Conservation (phyloP, 1,284 basidiomycete species). For the Moniliella sp. region DNA sequence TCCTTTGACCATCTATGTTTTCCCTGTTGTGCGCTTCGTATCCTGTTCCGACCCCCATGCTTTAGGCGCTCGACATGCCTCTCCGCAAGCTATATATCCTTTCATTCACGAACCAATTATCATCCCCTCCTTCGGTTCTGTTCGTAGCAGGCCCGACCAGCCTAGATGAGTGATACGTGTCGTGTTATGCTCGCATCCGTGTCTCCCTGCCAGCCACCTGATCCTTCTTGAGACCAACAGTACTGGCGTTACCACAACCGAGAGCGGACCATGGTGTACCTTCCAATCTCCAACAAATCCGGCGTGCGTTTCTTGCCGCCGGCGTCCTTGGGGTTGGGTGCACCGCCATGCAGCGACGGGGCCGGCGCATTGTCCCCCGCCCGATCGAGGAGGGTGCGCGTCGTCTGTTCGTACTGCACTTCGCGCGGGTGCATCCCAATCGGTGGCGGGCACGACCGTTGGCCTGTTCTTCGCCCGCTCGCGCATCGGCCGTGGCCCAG, state of each 20-base stretch:
- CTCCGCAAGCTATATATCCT: no score
- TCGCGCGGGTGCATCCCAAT: conserved; percentile 24
- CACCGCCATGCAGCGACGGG: background rate
- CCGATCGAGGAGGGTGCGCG: conserved; percentile 13
- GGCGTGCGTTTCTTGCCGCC: conserved; percentile 1
- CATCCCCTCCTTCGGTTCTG: no score
- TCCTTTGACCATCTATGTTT: no score
- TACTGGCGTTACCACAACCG: conserved; percentile 21
- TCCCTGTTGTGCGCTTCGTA: no score
- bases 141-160: no score
- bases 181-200: no score
- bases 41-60: no score
- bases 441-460: conserved; percentile 18
- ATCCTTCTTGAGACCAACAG: no score
- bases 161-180: no score
- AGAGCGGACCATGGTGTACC: conserved; percentile 25
- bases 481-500: conserved; percentile 16
- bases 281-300: conserved; percentile 22
- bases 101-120: no score
- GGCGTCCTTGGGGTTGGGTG: background rate
- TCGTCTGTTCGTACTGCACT: conserved; percentile 13
- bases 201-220: no score
- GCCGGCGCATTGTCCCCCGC: conserved; percentile 15
- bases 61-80: no score
- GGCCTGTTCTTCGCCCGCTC: conserved; percentile 23